A percentile compares a stretch with the other conserved stretches of the same genome.
phyloP scores from a whole-genome alignment of 2,329 filamentous ascomycete species.

The Rutstroemia sp. region DNA sequence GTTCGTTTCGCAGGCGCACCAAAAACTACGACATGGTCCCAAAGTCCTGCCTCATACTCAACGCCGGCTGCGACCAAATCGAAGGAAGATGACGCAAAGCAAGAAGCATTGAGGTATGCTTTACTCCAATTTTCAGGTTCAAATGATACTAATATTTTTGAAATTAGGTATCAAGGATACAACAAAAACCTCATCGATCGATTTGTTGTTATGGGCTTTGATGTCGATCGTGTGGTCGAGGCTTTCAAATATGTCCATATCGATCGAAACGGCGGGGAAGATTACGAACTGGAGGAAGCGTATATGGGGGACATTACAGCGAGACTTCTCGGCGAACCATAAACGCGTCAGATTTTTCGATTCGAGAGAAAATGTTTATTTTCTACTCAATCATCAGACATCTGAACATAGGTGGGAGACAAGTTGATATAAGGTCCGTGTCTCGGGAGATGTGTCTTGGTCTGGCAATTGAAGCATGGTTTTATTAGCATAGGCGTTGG shows the following conservation, averaged over 20 bases:
- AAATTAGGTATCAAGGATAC: slow-evolving; percentile 72
- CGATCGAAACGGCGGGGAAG: slow-evolving; percentile 66
- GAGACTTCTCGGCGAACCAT: slow-evolving; percentile 69
- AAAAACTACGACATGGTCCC: slow-evolving; percentile 42
- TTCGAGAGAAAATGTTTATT: no score
- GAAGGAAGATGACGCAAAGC: slow-evolving; percentile 23
- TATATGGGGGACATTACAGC: slow-evolving; percentile 89
- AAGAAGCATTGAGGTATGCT: slow-evolving; percentile 19
- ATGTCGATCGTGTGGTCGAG: slow-evolving; percentile 75
- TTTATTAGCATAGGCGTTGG: slow-evolving; percentile 3
- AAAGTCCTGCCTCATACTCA: slow-evolving; percentile 20
- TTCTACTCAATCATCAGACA: no score
- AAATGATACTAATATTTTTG: slow-evolving; percentile 12
- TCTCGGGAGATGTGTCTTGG: no score
- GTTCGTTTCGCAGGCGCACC: slow-evolving; percentile 76
- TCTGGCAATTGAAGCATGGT: neutral
- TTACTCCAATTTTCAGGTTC: neutral
- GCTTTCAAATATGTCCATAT: slow-evolving; percentile 79
- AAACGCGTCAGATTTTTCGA: no score
- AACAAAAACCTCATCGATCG: slow-evolving; percentile 75
- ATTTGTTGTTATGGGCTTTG: slow-evolving; percentile 88
- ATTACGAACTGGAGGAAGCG: slow-evolving; percentile 82
- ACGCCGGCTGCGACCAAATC: slow-evolving; percentile 21
- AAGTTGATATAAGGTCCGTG: no score
- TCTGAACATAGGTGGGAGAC: no score